Conservation (phyloP, 768 basidiomycete genomes). For the Fomitopsis pulvina region DNA sequence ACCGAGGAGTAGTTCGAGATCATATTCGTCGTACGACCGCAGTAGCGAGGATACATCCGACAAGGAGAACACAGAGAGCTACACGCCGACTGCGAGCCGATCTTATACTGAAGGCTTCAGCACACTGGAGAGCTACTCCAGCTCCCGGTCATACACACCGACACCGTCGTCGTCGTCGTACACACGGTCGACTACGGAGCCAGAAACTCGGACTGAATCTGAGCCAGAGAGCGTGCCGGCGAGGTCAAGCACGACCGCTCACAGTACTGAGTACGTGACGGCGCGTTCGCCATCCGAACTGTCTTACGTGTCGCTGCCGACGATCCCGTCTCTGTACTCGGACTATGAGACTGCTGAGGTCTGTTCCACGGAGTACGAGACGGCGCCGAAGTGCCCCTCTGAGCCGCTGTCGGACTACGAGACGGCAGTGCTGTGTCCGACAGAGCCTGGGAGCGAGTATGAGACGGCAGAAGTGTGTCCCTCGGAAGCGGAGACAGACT, state of each 20-base stretch:
- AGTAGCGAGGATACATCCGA: slow-evolving; percentile 43
- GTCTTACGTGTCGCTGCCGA: slow-evolving; percentile 53
- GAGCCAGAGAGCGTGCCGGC: neutral
- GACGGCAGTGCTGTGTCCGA: slow-evolving; percentile 35
- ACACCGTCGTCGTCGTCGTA: slow-evolving; percentile 14
- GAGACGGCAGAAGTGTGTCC: slow-evolving; percentile 43
- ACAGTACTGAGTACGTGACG: slow-evolving; percentile 7
- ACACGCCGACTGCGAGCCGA: slow-evolving; percentile 6
- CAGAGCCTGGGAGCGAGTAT: slow-evolving; percentile 39
- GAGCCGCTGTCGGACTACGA: slow-evolving; percentile 35
- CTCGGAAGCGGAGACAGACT: slow-evolving; percentile 38
- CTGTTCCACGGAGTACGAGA: slow-evolving; percentile 31
- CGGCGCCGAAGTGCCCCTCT: slow-evolving; percentile 25
- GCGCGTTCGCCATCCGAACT: slow-evolving; percentile 18
- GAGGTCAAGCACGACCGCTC: neutral
- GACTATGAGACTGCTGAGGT: slow-evolving; percentile 35
- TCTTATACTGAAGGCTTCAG: slow-evolving; percentile 15
- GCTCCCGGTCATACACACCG: slow-evolving; percentile 14
- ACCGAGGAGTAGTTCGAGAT: slow-evolving; percentile 34
- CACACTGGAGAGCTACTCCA: slow-evolving; percentile 22
- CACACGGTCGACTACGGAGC: slow-evolving; percentile 10
- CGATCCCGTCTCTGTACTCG: slow-evolving; percentile 47
- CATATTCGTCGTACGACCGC: slow-evolving; percentile 31
- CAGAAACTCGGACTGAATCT: slow-evolving; percentile 2
- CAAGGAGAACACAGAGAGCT: slow-evolving; percentile 44